Conservation (phyloP, 2,329 filamentous ascomycete genomes). For the Paradendryphiella salina region DNA sequence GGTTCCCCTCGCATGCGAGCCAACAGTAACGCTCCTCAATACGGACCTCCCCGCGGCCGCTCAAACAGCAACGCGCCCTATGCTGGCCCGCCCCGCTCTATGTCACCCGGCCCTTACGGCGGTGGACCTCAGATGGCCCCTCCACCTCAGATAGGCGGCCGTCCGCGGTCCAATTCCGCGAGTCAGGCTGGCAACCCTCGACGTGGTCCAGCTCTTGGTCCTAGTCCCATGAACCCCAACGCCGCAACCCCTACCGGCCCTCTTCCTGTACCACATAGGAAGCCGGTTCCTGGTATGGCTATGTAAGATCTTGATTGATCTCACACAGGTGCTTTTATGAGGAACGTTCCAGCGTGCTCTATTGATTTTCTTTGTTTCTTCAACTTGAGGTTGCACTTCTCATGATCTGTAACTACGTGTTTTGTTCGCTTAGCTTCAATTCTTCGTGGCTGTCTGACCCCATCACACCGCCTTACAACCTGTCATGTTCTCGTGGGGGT, state of each 20-base stretch:
- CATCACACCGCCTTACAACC: neutral
- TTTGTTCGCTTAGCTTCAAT: constrained; percentile 16
- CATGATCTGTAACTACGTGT: constrained; percentile 14
- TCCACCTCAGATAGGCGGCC: constrained; percentile 38
- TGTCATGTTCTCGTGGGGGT: neutral
- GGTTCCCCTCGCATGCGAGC: constrained; percentile 35
- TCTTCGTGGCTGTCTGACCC: neutral
- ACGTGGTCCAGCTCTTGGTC: constrained; percentile 39
- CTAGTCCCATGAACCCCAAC: constrained; percentile 46
- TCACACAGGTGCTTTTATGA: constrained; percentile 26
- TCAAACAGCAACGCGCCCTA: constrained; percentile 48
- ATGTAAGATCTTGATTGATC: constrained; percentile 31
- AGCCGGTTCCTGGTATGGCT: constrained; percentile 54
- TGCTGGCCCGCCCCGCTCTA: constrained; percentile 41
- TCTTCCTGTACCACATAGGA: constrained; percentile 46
- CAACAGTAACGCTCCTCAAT: constrained; percentile 46
- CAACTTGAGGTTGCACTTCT: constrained; percentile 1
- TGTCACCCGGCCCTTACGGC: constrained; percentile 48
- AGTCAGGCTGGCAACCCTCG: constrained; percentile 35
- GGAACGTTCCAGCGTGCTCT: constrained; percentile 27
- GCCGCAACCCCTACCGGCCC: constrained; percentile 2
- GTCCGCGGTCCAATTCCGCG: constrained; percentile 46
- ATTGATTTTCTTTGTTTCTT: constrained; percentile 12
- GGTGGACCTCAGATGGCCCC: constrained; percentile 40
- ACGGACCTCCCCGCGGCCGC: constrained; percentile 33